Base-by-base conservation (phyloP, 2,329 filamentous ascomycete genomes). In the Penicillium hordei region DNA sequence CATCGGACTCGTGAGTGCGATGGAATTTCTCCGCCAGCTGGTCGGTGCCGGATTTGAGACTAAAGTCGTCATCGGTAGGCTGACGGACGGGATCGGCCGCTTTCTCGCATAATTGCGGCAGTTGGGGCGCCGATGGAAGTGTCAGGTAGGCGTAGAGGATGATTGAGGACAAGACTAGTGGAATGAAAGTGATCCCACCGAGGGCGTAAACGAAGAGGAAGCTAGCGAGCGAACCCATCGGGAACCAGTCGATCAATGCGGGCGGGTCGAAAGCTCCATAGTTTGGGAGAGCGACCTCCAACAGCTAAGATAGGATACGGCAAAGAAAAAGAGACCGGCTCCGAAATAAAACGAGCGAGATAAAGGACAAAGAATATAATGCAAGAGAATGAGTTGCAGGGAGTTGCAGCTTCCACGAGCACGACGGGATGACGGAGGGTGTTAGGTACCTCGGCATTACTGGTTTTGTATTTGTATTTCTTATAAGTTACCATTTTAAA, bases 121-220 rank as follows among this genome's bases (percentile, higher is more conserved):
- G 78, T 67, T 45, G 60, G 38, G 66, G 63, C 42, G 62, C 62
- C 36, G 62, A 59, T 23, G 89, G 89, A 52, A 91, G 82, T 13
- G 86, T 86, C 57, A 88, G 77, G 78, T 92, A 87, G 64, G 85
- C 85, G 73, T 92, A 85, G 34, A 86, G 71, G 52, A 93, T 70
- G 55, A 90, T 67, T 48, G 83, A 75, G 45, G 78, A 71, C 52
- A 93, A 61, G 59, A 92, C 68, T 4, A 96, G 79, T 31, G 93
- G 93, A 58, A 96, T 72, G 72, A 97, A 93, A 57, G 93, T 96
- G 70, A 97, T 74, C 68, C 93, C 93, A 75, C 93, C 93, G 58
- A 96, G 77, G 64, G 96, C 73, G 81, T 96, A 97, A 73, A 89
- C 83, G 70, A 89, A 75, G 64, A 95, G 79, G 70, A 93, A 86